phyloP scores from a whole-genome alignment of 768 basidiomycete genomes.

The Podaxis pistillaris region DNA sequence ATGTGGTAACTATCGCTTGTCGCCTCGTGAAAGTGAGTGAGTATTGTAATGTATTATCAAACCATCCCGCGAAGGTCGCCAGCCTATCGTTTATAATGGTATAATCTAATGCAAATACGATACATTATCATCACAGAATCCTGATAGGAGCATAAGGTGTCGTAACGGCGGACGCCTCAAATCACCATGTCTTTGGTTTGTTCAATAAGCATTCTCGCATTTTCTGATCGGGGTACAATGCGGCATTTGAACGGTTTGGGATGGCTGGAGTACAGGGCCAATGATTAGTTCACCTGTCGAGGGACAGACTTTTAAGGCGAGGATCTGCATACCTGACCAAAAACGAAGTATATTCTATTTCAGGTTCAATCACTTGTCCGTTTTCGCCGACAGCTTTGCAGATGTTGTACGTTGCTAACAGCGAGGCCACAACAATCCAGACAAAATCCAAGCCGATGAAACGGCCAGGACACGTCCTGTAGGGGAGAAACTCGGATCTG shows the following conservation, averaged over 20 bases:
- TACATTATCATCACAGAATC: slow-evolving; percentile 4
- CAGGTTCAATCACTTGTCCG: slow-evolving; percentile 32
- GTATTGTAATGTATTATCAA: neutral
- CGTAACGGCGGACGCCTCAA: neutral
- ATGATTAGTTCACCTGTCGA: neutral
- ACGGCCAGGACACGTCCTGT: slow-evolving; percentile 44
- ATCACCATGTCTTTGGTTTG: slow-evolving; percentile 4
- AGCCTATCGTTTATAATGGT: neutral
- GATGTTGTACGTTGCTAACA: slow-evolving; percentile 39
- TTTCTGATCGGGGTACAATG: slow-evolving; percentile 34
- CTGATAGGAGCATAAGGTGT: neutral
- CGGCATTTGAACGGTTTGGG: slow-evolving; percentile 40
- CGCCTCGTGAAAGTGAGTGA: neutral
- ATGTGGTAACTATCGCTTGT: slow-evolving; percentile 38
- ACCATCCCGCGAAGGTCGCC: neutral
- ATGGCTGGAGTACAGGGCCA: slow-evolving; percentile 26
- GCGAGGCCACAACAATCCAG: slow-evolving; percentile 41
- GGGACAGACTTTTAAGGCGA: neutral
- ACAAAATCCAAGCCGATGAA: slow-evolving; percentile 41
- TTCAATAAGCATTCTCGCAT: slow-evolving; percentile 28
- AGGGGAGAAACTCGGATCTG: neutral
- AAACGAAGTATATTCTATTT: slow-evolving; percentile 32
- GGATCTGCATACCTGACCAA: slow-evolving; percentile 31
- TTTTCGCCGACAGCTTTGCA: slow-evolving; percentile 34
- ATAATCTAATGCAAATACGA: neutral